phyloP scores from a whole-genome alignment of 495 filamentous ascomycete genomes.

The Penicillium daleae region DNA sequence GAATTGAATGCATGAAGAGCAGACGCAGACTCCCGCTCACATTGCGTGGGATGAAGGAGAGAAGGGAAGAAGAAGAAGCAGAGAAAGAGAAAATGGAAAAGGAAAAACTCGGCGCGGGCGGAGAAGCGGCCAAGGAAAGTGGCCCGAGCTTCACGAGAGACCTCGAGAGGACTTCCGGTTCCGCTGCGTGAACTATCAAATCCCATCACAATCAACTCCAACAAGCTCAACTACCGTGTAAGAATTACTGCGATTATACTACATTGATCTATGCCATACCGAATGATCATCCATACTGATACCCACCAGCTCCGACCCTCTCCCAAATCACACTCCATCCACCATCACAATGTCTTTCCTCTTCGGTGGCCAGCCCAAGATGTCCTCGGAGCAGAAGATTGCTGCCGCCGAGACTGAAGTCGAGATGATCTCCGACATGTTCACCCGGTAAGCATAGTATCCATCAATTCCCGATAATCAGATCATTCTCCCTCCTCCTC shows the following conservation, averaged over 20 bases:
- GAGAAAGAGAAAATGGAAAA: not conserved
- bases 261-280: not conserved
- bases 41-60: constrained; percentile 25
- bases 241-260: not conserved
- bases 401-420: constrained; percentile 88
- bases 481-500: not conserved
- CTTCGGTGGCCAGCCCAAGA: constrained; percentile 81
- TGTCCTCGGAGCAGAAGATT: constrained; percentile 94
- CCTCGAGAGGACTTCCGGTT: constrained; percentile 25
- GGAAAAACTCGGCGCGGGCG: constrained; percentile 21
- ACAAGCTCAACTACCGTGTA: not conserved
- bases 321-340: not conserved
- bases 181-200: constrained; percentile 12
- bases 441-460: constrained; percentile 70
- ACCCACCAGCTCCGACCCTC: not conserved
- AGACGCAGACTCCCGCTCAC: constrained; percentile 19
- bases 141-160: constrained; percentile 41
- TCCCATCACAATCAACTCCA: constrained; percentile 8
- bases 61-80: not conserved
- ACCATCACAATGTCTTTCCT: constrained; percentile 86
- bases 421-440: constrained; percentile 95
- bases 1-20: constrained; percentile 43
- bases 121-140: constrained; percentile 29
- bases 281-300: not conserved
- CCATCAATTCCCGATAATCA: not conserved